These are phyloP conservation scores for Agapanthus africanus DNA, from an alignment of 106 monocot species.

Conservation along the genomic window DNA sequence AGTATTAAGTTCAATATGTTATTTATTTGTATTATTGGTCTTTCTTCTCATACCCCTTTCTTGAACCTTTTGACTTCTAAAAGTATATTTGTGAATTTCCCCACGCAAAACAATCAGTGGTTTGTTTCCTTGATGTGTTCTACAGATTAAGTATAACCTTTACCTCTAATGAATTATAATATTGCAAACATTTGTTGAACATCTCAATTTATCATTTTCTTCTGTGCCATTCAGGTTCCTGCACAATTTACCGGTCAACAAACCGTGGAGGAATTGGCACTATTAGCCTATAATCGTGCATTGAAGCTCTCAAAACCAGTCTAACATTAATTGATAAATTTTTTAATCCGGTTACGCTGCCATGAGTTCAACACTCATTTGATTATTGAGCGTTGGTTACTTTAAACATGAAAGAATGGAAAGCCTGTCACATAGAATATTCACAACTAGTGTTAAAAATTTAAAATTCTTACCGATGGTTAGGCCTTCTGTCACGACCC, in stretches of 20 bases:
- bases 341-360: background rate
- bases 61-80: background rate
- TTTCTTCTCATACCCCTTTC: background rate
- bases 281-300: slow-evolving; percentile 82
- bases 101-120: background rate
- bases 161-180: slow-evolving; percentile 3
- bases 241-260: slow-evolving; percentile 60
- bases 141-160: background rate
- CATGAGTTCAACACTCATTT: background rate
- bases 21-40: too few species aligned
- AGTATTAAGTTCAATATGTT: too few species aligned
- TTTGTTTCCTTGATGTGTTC: background rate
- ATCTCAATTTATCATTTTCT: background rate
- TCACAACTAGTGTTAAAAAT: background rate
- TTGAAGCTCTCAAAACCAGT: slow-evolving; percentile 86
- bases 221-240: slow-evolving; percentile 52
- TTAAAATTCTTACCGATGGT: background rate
- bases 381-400: background rate
- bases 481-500: too few species aligned
- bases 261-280: slow-evolving; percentile 76
- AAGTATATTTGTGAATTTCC: background rate
- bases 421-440: background rate
- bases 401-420: background rate
- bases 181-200: slow-evolving; percentile 1
- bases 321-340: background rate